Percentiles rank a stretch among this genome's conserved stretches.
Conservation (phyloP, 768 basidiomycete genomes). For the Macrocybe gigantea region DNA sequence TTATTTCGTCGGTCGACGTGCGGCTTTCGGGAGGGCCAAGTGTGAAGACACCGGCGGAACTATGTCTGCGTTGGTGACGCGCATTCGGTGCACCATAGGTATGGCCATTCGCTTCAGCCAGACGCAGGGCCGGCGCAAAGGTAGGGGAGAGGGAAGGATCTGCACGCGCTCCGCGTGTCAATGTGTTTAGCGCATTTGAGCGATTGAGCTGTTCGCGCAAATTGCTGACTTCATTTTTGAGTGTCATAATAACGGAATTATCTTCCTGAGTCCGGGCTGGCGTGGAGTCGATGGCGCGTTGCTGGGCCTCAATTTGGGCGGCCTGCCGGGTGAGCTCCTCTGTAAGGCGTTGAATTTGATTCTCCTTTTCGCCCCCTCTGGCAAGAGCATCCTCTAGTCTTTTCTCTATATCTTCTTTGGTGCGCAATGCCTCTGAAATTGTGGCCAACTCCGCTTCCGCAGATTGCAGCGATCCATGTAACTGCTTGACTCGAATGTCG, state of each 20-base stretch:
- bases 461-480: slow-evolving; percentile 62
- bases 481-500: slow-evolving; percentile 65
- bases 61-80: slow-evolving; percentile 79
- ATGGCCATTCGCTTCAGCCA: slow-evolving; percentile 40
- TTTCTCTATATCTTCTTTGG: slow-evolving; percentile 77
- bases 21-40: slow-evolving; percentile 56
- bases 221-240: slow-evolving; percentile 89
- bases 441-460: slow-evolving; percentile 67
- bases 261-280: slow-evolving; percentile 75
- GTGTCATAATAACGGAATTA: slow-evolving; percentile 75
- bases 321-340: slow-evolving; percentile 73
- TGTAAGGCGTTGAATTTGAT: slow-evolving; percentile 72
- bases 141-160: slow-evolving; percentile 81
- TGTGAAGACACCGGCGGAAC: slow-evolving; percentile 75
- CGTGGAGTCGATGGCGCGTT: slow-evolving; percentile 59
- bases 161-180: slow-evolving; percentile 67
- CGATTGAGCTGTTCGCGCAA: slow-evolving; percentile 95
- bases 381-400: slow-evolving; percentile 72
- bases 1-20: slow-evolving; percentile 71
- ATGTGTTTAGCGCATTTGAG: slow-evolving; percentile 84
- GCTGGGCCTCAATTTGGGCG: slow-evolving; percentile 68
- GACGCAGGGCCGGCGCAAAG: slow-evolving; percentile 74
- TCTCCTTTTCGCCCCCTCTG: slow-evolving; percentile 79
- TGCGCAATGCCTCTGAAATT: slow-evolving; percentile 66
- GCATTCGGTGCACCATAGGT: slow-evolving; percentile 27